Evolutionary conservation across 176 grass and related monocot species (phyloP), one percentile per base, ranked within the genome.

Genomic region (Eragrostis nindensis): DNA sequence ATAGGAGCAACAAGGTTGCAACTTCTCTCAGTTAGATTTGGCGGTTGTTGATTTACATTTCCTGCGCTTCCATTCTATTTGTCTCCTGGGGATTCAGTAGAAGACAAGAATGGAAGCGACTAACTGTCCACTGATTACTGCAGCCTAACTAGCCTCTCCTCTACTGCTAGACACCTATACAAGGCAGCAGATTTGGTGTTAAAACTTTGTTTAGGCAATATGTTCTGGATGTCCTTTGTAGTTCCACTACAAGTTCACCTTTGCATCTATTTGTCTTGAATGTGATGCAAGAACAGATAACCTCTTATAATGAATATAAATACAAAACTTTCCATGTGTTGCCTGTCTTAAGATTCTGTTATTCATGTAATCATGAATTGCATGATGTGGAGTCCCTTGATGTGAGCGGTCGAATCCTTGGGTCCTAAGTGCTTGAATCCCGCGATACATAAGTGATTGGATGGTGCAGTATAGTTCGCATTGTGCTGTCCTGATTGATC

Each of bases 1-100:
- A 84, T 74, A 89, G 85, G 76, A 86, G 90, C 83, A 91, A 85
- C 87, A 88, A 87, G 86, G 81, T 89, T 76, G 82, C 78, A 77
- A 89, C 77, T 85, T 88, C 84, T 94, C 83, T 91, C 81, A 90
- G 62, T 94, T 94, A 89, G 88, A 83, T 87, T 83, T 94, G 85
- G 82, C 24, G 73, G 76, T 89, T 83, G 70, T 84, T 92, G 89
- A 81, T 82, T 85, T 86, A 79, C 32, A 62, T 75, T 97, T 76
- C 69, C 69, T 79, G 67, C 17, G 38, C 85, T 90, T 88, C 84
- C 82, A 75, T 97, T 92, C 82, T 90, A 30, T 85, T 80, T 68
- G 62, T 85, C 83, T 82, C 71, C 47, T 82, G 62, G 91, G 84
- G 80, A 80, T 64, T 88, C 45, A 63, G 86, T 71, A 83, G 79